Conservation (phyloP, 1,139 yeast species). For the Torulaspora globosa region DNA sequence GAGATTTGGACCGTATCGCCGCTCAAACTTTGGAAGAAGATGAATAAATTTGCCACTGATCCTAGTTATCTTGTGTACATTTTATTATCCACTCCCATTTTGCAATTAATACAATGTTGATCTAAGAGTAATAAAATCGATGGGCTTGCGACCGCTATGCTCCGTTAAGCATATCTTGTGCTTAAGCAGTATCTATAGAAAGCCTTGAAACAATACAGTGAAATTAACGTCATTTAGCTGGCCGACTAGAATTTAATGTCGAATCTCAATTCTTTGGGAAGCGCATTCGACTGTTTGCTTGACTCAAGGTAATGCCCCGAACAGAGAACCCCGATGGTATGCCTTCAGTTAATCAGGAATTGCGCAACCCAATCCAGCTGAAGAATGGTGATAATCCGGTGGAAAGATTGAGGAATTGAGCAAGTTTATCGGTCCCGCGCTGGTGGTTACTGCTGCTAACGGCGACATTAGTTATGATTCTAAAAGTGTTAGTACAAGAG, state of each 20-base stretch:
- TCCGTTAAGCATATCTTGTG: not conserved
- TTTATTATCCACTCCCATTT: conserved; percentile 18
- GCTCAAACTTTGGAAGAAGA: conserved; percentile 95
- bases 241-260: too few relatives aligned
- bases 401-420: not conserved
- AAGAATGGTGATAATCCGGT: not conserved
- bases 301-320: too few relatives aligned
- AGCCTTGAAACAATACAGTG: not conserved
- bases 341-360: not conserved
- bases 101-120: conserved; percentile 17
- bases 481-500: not conserved
- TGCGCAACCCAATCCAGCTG: too few relatives aligned
- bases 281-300: too few relatives aligned
- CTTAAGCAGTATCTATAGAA: not conserved
- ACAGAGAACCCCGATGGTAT: too few relatives aligned
- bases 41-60: conserved; percentile 48
- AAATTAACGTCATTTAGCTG: too few relatives aligned
- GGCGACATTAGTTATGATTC: not conserved
- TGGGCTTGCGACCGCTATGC: not conserved
- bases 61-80: conserved; percentile 20
- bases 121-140: conserved; percentile 38
- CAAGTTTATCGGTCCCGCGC: not conserved
- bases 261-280: too few relatives aligned
- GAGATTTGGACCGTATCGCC: conserved; percentile 99
- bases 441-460: not conserved